Conservation (phyloP, 2,329 filamentous ascomycete genomes). For the Sarocladium strictum region DNA sequence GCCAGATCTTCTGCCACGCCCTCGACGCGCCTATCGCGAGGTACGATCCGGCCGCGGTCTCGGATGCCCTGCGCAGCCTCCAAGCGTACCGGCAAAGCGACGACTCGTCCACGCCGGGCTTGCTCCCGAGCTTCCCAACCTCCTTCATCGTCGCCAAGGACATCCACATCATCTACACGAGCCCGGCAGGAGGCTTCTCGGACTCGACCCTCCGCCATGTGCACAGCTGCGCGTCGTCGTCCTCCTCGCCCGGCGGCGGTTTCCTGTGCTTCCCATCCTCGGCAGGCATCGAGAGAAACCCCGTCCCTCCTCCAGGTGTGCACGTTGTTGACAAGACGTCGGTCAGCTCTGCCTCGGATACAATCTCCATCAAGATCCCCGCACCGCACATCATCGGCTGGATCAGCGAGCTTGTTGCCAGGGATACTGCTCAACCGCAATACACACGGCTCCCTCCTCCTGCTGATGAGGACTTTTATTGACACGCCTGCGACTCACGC, state of each 20-base stretch:
- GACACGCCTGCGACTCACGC: too few species aligned
- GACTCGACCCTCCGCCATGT: neutral
- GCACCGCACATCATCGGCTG: neutral
- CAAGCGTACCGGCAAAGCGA: neutral
- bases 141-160: neutral
- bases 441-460: neutral
- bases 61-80: neutral
- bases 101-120: neutral
- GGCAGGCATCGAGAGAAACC: neutral
- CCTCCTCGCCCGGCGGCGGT: neutral
- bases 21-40: neutral
- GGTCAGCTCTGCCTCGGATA: neutral
- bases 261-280: neutral
- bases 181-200: neutral
- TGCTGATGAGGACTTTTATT: neutral
- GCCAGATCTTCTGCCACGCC: neutral
- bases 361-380: neutral
- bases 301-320: too few species aligned
- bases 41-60: neutral
- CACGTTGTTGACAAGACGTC: too few species aligned
- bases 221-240: too few species aligned
- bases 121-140: neutral
- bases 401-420: neutral
- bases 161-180: neutral
- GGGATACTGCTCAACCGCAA: neutral